Evolutionary conservation across 2,329 filamentous ascomycete species (phyloP), one percentile per base, ranked within the genome.

Genomic region (Exophiala phaeomuriformis): DNA sequence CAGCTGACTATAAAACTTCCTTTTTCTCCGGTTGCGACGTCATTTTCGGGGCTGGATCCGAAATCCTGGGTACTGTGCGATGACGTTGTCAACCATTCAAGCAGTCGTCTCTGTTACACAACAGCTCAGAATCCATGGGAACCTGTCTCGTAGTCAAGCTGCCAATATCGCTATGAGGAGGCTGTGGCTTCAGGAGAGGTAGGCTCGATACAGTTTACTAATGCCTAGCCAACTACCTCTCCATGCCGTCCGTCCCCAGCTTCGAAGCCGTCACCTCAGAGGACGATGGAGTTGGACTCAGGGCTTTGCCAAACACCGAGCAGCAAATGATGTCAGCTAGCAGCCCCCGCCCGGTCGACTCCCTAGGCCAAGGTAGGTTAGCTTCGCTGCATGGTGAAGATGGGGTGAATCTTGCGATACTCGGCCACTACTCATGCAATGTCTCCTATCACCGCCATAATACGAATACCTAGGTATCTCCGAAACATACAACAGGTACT

Each of bases 81-180:
- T 58, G 56, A 58, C 56, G 56, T 58, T 53, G 51, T 53, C 31
- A 27, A 42, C 37, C 19, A 19, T 19, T 19, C 19, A 19, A 19
- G 19, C 19, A 19, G 19, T 19, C 19, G 19, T 19, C 19, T 19
- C 19, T 19, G 19, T 19, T 19, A 19, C 19, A 19, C 19, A 19
- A 19, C 19, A 19, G 19, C 19, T 19, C 19, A 19, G 19, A 19
- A 19, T 19, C 19, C 19, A 19, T 19, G 19, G 19, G 19, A 19
- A 19, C 19, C 19, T 19, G 19, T 19, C 19, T 19, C 19, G 19
- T 19, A 19, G 19, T 19, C 19, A 19, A 19, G 19, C 19, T 19
- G 19, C 19, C 19, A 19, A 19, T 19, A 19, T 19, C 19, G 19
- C 19, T 19, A 19, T 19, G 19, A 19, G 19, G 19, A 19, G 19